Evolutionary conservation across 257 asterid species (phyloP), one percentile per base, ranked within the genome.

Genomic region (Leonotis leonurus): DNA sequence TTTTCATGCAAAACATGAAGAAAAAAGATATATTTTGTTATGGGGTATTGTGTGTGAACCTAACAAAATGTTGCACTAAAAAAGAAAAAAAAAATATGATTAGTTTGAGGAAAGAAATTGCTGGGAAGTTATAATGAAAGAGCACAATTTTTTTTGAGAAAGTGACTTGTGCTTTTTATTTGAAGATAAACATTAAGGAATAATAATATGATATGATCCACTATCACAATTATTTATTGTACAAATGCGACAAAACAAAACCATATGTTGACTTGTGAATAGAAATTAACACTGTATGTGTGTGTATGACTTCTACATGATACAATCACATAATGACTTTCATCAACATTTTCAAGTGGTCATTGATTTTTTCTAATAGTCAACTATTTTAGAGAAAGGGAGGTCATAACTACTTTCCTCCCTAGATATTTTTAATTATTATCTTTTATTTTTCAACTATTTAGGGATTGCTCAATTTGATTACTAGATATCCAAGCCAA

Each of bases 231-330:
- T 9, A 41, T 32, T 62, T 24, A 30, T 60, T 36, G 46, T 43
- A 22, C n/a, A 46, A n/a, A 7, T 53, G 54, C 21, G 27, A 35
- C 45, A 4, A 16, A 16, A 10, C 17, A 22, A 43, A 22, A 62
- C 41, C 44, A 33, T 35, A n/a, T 4, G 48, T 56, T 63, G 75
- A 70, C 70, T 63, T 46, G 27, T 37, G 48, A 62, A 56, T 35
- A 62, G 45, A 36, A 30, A 43, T 21, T 46, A 18, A 3, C 59
- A 30, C 54, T 46, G 14, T 37, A 36, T 27, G 6, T 6, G 6
- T 29, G 12, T 39, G 16, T 13, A 13, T 13, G 18, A 39, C 18
- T 39, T 12, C 2, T 13, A 12, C 1, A 11, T 37, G 16, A 11
- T 37, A 37, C 44, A 3, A 3, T 13, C 20, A 14, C 48, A 40